These are phyloP conservation scores for Westerdykella ornata DNA, from an alignment of 2,329 filamentous ascomycete genomes.

Conservation along the genomic window DNA sequence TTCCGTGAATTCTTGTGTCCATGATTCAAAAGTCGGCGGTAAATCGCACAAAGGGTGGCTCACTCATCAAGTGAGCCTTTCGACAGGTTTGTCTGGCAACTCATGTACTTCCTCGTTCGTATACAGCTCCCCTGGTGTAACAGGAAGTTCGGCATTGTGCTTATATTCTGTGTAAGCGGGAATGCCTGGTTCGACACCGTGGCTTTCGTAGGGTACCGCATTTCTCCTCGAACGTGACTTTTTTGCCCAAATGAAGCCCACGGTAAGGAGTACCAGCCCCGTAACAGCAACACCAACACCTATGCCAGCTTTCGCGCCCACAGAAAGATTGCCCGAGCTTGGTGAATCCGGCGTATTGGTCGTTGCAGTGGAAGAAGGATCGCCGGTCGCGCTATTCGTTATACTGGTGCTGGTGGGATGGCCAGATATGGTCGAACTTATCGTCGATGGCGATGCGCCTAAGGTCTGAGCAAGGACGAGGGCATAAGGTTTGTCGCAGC, in stretches of 20 bases:
- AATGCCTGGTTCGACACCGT: no score
- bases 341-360: background rate
- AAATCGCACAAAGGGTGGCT: no score
- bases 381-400: background rate
- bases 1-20: no score
- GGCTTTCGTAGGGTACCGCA: no score
- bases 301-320: slow-evolving; percentile 1
- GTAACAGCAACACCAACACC: background rate
- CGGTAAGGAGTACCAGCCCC: background rate
- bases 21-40: no score
- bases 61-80: no score
- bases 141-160: no score
- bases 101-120: no score
- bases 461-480: background rate
- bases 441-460: background rate
- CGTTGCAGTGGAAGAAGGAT: background rate
- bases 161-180: no score
- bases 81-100: no score
- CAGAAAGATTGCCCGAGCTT: background rate
- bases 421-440: background rate
- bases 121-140: no score
- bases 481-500: slow-evolving; percentile 2
- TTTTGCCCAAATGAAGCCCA: background rate
- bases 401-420: background rate
- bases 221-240: no score